Percentiles rank a stretch among this genome's conserved stretches.
phyloP scores from a whole-genome alignment of 371 early-diverging fungal genomes.

The Umbelopsis sp. region DNA sequence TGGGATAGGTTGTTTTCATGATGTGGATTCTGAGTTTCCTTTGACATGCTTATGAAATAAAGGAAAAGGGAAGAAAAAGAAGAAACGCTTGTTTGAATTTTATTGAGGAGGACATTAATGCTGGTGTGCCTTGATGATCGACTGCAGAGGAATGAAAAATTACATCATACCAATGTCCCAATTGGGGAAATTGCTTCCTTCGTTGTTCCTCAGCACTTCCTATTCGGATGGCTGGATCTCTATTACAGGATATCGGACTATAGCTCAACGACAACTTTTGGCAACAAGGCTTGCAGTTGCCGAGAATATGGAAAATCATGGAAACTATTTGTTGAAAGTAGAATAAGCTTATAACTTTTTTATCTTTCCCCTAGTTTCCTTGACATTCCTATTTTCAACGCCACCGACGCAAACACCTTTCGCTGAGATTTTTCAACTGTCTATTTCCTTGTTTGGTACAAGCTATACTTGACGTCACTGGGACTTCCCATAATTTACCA shows the following conservation, averaged over 20 bases:
- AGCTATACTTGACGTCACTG: not conserved
- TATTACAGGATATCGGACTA: not conserved
- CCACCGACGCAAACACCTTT: not conserved
- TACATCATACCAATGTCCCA: not conserved
- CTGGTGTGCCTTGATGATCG: constrained; percentile 12
- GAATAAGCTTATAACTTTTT: too few species aligned
- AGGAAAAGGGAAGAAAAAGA: not conserved
- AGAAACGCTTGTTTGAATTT: not conserved
- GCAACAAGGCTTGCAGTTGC: too few species aligned
- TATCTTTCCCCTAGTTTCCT: too few species aligned
- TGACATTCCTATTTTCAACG: too few species aligned
- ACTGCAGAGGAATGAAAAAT: not conserved
- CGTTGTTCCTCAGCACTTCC: not conserved
- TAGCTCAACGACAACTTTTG: too few species aligned
- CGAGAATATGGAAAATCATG: too few species aligned
- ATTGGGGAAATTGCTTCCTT: constrained; percentile 11
- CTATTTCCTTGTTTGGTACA: not conserved
- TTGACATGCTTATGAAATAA: not conserved
- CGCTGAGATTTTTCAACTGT: not conserved
- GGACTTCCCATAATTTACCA: not conserved
- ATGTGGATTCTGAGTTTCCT: not conserved
- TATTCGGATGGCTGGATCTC: not conserved
- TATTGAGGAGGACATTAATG: too few species aligned
- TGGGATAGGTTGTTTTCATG: not conserved
- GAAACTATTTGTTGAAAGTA: too few species aligned